Evolutionary conservation across 805 yeast species (phyloP).

Genomic region (Kodamaea jinghongensis): DNA sequence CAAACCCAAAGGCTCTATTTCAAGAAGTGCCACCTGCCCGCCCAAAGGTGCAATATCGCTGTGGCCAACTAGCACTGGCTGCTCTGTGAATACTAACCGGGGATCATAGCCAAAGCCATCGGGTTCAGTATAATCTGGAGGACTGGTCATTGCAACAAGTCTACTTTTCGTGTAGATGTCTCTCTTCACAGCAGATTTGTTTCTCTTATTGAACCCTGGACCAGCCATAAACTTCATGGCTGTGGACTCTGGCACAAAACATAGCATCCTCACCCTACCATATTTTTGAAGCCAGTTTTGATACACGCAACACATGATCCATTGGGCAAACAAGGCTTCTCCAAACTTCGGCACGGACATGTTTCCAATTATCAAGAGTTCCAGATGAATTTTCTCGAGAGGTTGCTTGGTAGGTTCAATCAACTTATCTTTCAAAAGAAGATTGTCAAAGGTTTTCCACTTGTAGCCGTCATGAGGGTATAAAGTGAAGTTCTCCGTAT

Average conservation of each 20-base stretch:
- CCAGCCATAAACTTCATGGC: constrained; percentile 58
- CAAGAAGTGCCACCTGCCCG: constrained; percentile 53
- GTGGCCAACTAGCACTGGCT: constrained; percentile 32
- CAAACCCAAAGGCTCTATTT: constrained; percentile 45
- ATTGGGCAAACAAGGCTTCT: constrained; percentile 71
- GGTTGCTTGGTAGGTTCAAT: constrained; percentile 29
- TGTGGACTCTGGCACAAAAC: constrained; percentile 61
- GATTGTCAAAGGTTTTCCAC: constrained; percentile 58
- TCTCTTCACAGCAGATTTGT: constrained; percentile 61
- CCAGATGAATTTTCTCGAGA: constrained; percentile 46
- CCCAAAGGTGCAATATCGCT: constrained; percentile 26
- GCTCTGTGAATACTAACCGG: constrained; percentile 32
- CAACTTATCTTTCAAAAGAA: constrained; percentile 46
- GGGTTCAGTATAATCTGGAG: constrained; percentile 17
- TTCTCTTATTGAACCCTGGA: constrained; percentile 49
- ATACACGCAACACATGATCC: constrained; percentile 65
- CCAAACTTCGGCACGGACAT: constrained; percentile 51
- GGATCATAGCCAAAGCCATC: constrained; percentile 38
- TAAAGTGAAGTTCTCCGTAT: constrained; percentile 31
- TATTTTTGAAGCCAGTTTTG: constrained; percentile 72
- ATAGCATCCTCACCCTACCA: constrained; percentile 70
- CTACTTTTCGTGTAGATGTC: constrained; percentile 61
- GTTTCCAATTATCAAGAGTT: constrained; percentile 58
- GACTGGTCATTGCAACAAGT: constrained; percentile 48
- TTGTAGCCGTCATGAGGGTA: constrained; percentile 54